phyloP scores from a whole-genome alignment of 768 basidiomycete genomes.

The Termitomyces sp. region DNA sequence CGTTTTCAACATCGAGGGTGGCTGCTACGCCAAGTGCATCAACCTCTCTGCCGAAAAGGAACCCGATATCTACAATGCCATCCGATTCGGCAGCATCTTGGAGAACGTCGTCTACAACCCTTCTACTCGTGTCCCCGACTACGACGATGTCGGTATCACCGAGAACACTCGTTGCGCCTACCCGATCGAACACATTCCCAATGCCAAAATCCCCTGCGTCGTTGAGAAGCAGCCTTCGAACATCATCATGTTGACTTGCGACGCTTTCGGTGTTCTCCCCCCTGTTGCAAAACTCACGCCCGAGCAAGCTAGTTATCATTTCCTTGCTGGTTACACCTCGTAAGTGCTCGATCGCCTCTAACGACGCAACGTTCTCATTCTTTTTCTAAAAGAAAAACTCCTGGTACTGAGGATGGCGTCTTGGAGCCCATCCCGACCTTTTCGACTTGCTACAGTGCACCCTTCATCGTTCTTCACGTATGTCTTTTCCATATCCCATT shows the following conservation, averaged over 20 bases:
- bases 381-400: slow-evolving; percentile 71
- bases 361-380: slow-evolving; percentile 1
- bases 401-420: slow-evolving; percentile 98
- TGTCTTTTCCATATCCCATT: slow-evolving; percentile 21
- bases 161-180: slow-evolving; percentile 99
- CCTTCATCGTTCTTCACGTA: slow-evolving; percentile 98
- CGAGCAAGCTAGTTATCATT: slow-evolving; percentile 96
- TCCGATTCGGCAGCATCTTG: slow-evolving; percentile 93
- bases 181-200: slow-evolving; percentile 96
- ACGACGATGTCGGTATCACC: slow-evolving; percentile 94
- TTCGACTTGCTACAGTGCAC: slow-evolving; percentile 98
- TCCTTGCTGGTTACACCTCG: slow-evolving; percentile 96
- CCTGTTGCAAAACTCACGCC: slow-evolving; percentile 91
- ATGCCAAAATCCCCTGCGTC: slow-evolving; percentile 90
- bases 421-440: slow-evolving; percentile 98
- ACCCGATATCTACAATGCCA: slow-evolving; percentile 95
- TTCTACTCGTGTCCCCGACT: slow-evolving; percentile 77
- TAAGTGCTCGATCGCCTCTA: slow-evolving; percentile 31
- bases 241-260: slow-evolving; percentile 97
- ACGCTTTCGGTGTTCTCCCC: slow-evolving; percentile 97
- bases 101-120: slow-evolving; percentile 99
- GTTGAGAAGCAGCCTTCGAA: slow-evolving; percentile 87
- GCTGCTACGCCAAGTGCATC: slow-evolving; percentile 98
- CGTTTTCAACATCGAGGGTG: slow-evolving; percentile 99
- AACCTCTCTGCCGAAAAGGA: slow-evolving; percentile 97